Conservation (phyloP, 345 rosid genomes). For the Acer saccharum region DNA sequence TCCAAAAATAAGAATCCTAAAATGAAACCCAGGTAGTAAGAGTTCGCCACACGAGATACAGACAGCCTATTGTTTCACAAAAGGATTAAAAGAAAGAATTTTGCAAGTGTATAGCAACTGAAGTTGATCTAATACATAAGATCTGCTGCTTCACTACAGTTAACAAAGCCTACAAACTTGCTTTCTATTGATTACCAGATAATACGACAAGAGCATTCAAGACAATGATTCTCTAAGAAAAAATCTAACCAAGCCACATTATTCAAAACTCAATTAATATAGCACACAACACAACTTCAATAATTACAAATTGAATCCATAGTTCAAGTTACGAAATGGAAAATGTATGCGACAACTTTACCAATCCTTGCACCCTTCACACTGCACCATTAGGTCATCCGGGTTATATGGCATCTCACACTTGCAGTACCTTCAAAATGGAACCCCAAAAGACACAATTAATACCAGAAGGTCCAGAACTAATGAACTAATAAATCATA, state of each 20-base stretch:
- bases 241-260: not conserved
- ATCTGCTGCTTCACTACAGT: slow-evolving; percentile 1
- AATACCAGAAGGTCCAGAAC: not conserved
- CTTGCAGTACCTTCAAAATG: slow-evolving; percentile 73
- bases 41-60: not conserved
- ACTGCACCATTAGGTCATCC: slow-evolving; percentile 85
- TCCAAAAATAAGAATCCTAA: not conserved
- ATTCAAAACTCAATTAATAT: not conserved
- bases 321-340: not conserved
- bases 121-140: slow-evolving; percentile 5
- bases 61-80: not conserved
- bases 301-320: slow-evolving; percentile 3
- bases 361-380: slow-evolving; percentile 94
- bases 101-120: not conserved
- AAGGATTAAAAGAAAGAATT: not conserved
- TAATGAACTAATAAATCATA: not conserved
- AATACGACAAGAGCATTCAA: not conserved
- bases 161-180: slow-evolving; percentile 8
- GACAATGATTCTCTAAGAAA: not conserved
- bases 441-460: slow-evolving; percentile 4
- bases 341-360: slow-evolving; percentile 25
- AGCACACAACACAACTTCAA: not conserved
- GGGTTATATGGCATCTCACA: slow-evolving; percentile 94
- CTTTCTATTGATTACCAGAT: not conserved
- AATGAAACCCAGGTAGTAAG: slow-evolving; percentile 6